A percentile compares a stretch with the other conserved stretches of the same genome.
Conservation (phyloP, 179 eudicot species). For the Vitellaria paradoxa region DNA sequence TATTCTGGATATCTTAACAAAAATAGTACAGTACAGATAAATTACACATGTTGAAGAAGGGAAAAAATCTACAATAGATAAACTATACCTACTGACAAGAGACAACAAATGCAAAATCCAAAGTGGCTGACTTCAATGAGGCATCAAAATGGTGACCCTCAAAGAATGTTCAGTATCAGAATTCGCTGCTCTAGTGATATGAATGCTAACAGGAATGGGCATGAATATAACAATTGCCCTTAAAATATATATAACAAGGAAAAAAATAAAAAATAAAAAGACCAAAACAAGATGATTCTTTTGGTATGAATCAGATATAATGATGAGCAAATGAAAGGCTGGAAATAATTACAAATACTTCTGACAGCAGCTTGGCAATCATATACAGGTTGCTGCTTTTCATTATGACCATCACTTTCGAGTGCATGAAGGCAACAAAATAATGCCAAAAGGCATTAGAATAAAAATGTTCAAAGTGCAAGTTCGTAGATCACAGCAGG, state of each 20-base stretch:
- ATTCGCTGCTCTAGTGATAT: not conserved
- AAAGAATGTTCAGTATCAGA: not conserved
- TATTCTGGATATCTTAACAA: not conserved
- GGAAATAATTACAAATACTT: not conserved
- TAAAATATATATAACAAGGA: too few species aligned
- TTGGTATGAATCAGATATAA: not conserved
- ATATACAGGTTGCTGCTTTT: not conserved
- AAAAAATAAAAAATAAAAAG: too few species aligned
- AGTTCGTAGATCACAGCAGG: not conserved
- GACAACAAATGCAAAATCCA: not conserved
- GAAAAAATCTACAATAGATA: not conserved
- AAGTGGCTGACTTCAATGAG: not conserved
- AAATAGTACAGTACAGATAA: too few species aligned
- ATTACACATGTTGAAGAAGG: too few species aligned
- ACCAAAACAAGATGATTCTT: not conserved
- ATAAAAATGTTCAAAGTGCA: not conserved
- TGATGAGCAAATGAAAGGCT: not conserved
- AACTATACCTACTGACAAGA: not conserved
- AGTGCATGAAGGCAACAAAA: not conserved
- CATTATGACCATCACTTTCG: not conserved
- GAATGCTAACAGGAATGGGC: not conserved
- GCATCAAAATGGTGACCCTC: not conserved
- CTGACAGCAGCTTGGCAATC: not conserved
- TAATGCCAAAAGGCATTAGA: not conserved
- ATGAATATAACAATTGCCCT: not conserved